These are phyloP conservation scores for Gyromitra esculenta DNA, from an alignment of 2,329 filamentous ascomycete species.

Conservation along the genomic window DNA sequence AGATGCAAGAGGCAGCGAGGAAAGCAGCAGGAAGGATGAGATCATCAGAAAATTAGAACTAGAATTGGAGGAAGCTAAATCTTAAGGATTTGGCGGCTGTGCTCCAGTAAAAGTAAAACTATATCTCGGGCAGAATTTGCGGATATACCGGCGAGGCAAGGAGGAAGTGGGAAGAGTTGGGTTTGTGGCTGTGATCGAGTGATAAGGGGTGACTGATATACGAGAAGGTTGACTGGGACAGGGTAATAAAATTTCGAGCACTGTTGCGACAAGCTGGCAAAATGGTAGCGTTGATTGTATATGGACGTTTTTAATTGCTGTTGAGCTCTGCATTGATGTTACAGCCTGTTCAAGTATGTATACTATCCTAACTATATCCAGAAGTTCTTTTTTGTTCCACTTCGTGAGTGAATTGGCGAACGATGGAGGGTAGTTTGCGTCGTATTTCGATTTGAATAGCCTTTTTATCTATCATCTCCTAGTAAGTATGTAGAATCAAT, in stretches of 20 bases:
- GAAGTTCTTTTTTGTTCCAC: slow-evolving; percentile 37
- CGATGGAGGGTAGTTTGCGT: slow-evolving; percentile 32
- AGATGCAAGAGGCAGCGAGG: slow-evolving; percentile 65
- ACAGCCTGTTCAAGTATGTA: slow-evolving; percentile 43
- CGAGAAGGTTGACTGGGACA: slow-evolving; percentile 2
- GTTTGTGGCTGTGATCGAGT: slow-evolving; percentile 27
- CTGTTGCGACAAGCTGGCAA: slow-evolving; percentile 14
- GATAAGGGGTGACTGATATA: slow-evolving; percentile 34
- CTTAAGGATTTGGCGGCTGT: slow-evolving; percentile 60
- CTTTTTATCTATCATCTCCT: slow-evolving; percentile 35
- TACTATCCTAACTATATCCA: slow-evolving; percentile 29
- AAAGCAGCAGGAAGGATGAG: slow-evolving; percentile 67
- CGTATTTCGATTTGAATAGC: slow-evolving; percentile 27
- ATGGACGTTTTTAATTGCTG: slow-evolving; percentile 24
- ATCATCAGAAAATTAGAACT: slow-evolving; percentile 74
- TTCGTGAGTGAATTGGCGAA: slow-evolving; percentile 33
- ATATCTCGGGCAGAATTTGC: not conserved
- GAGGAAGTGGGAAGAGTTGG: not conserved
- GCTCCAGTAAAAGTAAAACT: not conserved
- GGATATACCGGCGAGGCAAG: not conserved
- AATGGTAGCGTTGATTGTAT: slow-evolving; percentile 5
- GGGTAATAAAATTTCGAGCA: slow-evolving; percentile 6
- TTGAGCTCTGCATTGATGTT: slow-evolving; percentile 17
- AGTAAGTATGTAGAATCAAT: slow-evolving; percentile 18
- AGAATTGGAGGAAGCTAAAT: slow-evolving; percentile 72